phyloP scores from a whole-genome alignment of 495 filamentous ascomycete genomes.

The Beverwykella pulmonaria region DNA sequence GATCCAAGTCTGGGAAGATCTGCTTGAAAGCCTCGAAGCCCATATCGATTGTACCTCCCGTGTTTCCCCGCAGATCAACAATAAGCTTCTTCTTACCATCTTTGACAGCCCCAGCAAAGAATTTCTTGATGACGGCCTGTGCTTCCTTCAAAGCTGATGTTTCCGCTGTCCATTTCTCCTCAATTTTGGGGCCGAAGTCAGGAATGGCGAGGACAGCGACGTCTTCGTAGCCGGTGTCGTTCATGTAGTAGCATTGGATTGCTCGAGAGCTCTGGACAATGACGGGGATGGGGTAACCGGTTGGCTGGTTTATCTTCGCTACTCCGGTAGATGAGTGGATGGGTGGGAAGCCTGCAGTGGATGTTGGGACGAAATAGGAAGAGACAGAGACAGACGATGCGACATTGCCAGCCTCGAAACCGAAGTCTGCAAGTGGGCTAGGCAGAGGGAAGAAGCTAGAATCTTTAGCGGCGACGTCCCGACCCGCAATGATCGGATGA shows the following conservation, averaged over 20 bases:
- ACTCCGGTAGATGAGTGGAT: neutral
- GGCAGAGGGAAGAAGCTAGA: neutral
- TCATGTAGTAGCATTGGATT: constrained; percentile 32
- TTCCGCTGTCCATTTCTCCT: constrained; percentile 1
- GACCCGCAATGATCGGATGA: neutral
- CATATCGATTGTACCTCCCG: constrained; percentile 24
- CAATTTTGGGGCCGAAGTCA: constrained; percentile 16
- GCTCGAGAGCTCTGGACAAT: constrained; percentile 3
- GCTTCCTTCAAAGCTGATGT: constrained; percentile 3
- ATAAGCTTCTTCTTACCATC: constrained; percentile 29
- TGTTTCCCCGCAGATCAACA: constrained; percentile 32
- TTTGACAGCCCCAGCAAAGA: constrained; percentile 21
- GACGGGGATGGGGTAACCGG: constrained; percentile 28
- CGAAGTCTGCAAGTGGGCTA: neutral
- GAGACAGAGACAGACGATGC: neutral
- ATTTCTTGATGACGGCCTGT: constrained; percentile 20
- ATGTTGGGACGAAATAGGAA: neutral
- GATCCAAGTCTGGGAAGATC: constrained; percentile 28
- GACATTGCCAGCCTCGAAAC: neutral
- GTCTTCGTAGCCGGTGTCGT: constrained; percentile 29
- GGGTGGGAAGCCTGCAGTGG: neutral
- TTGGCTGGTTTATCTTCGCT: neutral
- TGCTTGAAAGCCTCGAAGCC: constrained; percentile 37
- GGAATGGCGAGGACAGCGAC: constrained; percentile 34
- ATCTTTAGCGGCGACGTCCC: neutral